These are phyloP conservation scores for Colletotrichum caudatum DNA, from an alignment of 2,329 filamentous ascomycete species.

Conservation along the genomic window DNA sequence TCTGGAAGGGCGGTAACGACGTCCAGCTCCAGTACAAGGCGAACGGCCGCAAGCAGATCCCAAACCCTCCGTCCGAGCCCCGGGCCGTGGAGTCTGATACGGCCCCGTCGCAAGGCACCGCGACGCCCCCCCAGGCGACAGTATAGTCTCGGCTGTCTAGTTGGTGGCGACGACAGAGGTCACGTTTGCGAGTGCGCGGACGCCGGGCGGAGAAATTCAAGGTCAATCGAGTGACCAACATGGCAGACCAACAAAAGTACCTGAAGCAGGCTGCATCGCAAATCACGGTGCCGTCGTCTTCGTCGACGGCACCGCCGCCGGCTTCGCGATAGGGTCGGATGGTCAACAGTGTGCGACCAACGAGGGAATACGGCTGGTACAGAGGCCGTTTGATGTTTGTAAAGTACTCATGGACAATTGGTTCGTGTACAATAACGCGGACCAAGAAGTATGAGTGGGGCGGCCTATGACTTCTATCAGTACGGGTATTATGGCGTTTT, in stretches of 20 bases:
- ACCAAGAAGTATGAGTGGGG: background rate
- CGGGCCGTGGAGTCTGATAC: constrained; percentile 25
- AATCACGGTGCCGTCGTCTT: constrained; percentile 4
- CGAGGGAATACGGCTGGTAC: constrained; percentile 10
- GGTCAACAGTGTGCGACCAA: constrained; percentile 2
- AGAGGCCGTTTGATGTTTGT: background rate
- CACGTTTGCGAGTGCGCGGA: background rate
- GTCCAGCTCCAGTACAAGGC: constrained; percentile 91
- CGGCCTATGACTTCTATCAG: constrained; percentile 33
- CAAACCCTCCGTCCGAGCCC: constrained; percentile 47
- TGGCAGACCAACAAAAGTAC: constrained; percentile 5
- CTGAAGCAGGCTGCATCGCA: constrained; percentile 6
- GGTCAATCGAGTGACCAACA: background rate
- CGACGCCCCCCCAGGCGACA: constrained; percentile 28
- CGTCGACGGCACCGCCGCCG: background rate
- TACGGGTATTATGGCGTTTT: constrained; percentile 39
- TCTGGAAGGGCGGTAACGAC: constrained; percentile 97
- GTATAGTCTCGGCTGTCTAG: constrained; percentile 11
- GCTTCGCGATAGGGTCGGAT: constrained; percentile 18
- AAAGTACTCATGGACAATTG: constrained; percentile 15
- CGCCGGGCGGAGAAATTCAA: background rate
- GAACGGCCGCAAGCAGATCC: constrained; percentile 82
- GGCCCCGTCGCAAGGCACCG: constrained; percentile 32
- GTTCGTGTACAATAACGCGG: background rate
- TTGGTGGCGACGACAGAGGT: constrained; percentile 4